Evolutionary conservation across 345 rosid species (phyloP).

Genomic region (Lepidium aucheri): DNA sequence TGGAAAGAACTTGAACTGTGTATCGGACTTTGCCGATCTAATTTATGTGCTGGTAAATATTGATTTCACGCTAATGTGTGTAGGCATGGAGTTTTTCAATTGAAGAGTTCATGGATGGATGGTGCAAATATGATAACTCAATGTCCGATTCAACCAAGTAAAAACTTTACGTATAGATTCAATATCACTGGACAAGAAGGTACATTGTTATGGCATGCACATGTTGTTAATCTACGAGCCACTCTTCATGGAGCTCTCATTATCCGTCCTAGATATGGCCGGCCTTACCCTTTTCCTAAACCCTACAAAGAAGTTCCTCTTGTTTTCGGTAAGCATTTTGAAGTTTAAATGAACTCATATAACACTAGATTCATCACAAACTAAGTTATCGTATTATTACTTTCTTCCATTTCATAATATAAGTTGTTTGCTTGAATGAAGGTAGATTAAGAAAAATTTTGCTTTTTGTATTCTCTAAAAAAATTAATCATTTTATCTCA

Average conservation of each 20-base stretch:
- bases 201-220: conserved; percentile 45
- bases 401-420: no score
- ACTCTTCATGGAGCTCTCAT: conserved; percentile 42
- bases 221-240: conserved; percentile 28
- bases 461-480: no score
- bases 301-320: conserved; percentile 25
- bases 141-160: conserved; percentile 33
- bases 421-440: no score
- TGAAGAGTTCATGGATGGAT: conserved; percentile 35
- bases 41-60: no score
- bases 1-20: no score
- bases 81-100: conserved; percentile 41
- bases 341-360: no score
- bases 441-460: no score
- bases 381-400: no score
- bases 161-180: conserved; percentile 31
- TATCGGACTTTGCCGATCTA: no score
- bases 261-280: conserved; percentile 29
- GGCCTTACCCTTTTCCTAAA: conserved; percentile 21
- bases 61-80: not conserved
- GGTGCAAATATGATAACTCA: conserved; percentile 33
- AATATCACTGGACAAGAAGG: conserved; percentile 34
- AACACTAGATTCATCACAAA: no score
- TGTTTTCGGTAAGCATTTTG: conserved; percentile 15
- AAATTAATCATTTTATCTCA: no score